A percentile compares a stretch with the other conserved stretches of the same genome.
These are phyloP conservation scores for Ilex asprella DNA, from an alignment of 257 asterid species.

Conservation along the genomic window DNA sequence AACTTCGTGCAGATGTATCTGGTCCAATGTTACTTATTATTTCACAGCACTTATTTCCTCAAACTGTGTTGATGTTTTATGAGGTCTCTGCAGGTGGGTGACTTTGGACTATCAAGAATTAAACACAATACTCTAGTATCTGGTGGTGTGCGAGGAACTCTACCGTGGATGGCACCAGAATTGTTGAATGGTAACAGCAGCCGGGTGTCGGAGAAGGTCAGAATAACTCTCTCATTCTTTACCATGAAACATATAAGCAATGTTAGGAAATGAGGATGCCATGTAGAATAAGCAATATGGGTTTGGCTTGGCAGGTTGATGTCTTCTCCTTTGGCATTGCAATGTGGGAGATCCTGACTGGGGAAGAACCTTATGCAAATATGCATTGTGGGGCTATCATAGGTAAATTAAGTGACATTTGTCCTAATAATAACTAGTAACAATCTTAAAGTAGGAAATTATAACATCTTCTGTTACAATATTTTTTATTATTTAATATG, in stretches of 20 bases:
- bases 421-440: neutral
- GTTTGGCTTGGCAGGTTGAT: slow-evolving; percentile 45
- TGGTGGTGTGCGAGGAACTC: slow-evolving; percentile 75
- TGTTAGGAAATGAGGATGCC: slow-evolving; percentile 1
- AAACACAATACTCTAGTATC: slow-evolving; percentile 67
- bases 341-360: slow-evolving; percentile 75
- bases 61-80: slow-evolving; percentile 9
- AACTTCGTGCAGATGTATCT: neutral
- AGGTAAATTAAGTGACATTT: slow-evolving; percentile 33
- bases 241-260: slow-evolving; percentile 4
- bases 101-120: slow-evolving; percentile 68
- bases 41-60: neutral
- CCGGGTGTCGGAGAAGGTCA: slow-evolving; percentile 64
- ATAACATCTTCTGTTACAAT: neutral
- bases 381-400: slow-evolving; percentile 82
- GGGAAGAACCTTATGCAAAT: slow-evolving; percentile 75
- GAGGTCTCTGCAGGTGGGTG: slow-evolving; percentile 51
- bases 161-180: slow-evolving; percentile 85
- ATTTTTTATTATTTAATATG: neutral
- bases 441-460: neutral
- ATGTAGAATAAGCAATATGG: slow-evolving; percentile 10
- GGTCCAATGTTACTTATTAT: neutral
- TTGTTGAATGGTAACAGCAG: slow-evolving; percentile 57
- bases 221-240: slow-evolving; percentile 5
- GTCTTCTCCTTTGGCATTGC: slow-evolving; percentile 73